Base-by-base conservation (phyloP, 2,329 filamentous ascomycete genomes). In the Monosporascus sp. region DNA sequence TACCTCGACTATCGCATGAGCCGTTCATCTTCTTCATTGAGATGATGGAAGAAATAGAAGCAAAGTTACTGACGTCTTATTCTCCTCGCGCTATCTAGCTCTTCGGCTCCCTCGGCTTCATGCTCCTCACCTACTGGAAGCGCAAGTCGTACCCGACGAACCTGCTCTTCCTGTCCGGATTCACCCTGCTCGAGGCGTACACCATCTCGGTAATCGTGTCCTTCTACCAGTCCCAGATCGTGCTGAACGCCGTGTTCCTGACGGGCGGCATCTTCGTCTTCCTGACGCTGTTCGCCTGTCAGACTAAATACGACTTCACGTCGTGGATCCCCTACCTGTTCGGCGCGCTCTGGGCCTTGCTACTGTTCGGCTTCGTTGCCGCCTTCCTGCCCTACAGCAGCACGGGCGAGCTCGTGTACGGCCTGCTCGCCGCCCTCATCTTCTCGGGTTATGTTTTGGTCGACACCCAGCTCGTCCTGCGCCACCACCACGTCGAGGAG, bases 301-400 rank as follows among this genome's bases (percentile, higher is more conserved):
- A 99, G 78, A 89, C 89, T 60, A 96, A 95, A 72, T 99, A 99
- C 69, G 94, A 99, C 77, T 99, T 99, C 70, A 97, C 93, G 1
- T 87, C 84, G 59, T 99, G 94, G 93, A 89, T 93, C 78, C 93
- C 94, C 19, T 97, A 97, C 70, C 83, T 97, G 3, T 95, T 95
- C 65, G 92, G 92, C 54, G 86, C 80, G 0, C 81, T 99, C 19
- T 97, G 94, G 94, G 87, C 89, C 7, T 74, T 97, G 55, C 80
- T 99, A 58, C 78, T 99, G 41, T 97, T 97, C 68, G 89, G 94
- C 49, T 94, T 99, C 78, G 91, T 97, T 82, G 80, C 87, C 60
- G 82, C 84, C 60, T 97, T 97, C 79, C 87, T 99, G 75, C 92
- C 91, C 3, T 82, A 87, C 71, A 89, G 79, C 71, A 91, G 84